A percentile compares a stretch with the other conserved stretches of the same genome.
These are phyloP conservation scores for Apiospora aurea DNA, from an alignment of 2,329 filamentous ascomycete species.

Conservation along the genomic window DNA sequence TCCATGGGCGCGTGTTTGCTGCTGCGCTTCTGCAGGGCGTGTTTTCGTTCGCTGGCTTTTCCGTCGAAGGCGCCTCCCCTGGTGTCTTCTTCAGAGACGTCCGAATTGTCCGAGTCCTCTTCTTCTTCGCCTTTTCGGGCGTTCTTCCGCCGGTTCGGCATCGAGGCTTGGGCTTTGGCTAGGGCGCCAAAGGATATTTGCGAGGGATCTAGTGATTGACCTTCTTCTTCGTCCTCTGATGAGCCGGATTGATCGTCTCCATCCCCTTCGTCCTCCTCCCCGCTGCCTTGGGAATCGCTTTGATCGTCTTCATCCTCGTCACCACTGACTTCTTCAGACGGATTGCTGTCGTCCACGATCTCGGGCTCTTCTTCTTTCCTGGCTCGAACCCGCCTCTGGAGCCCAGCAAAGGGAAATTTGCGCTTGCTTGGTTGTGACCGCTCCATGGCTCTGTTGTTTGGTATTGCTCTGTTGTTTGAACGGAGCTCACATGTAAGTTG, in stretches of 20 bases:
- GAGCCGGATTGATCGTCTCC: constrained; percentile 28
- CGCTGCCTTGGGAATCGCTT: constrained; percentile 37
- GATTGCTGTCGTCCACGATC: constrained; percentile 43
- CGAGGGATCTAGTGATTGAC: constrained; percentile 51
- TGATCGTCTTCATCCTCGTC: constrained; percentile 40
- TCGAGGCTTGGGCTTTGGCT: constrained; percentile 80
- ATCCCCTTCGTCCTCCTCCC: constrained; percentile 42
- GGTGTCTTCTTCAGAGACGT: constrained; percentile 47
- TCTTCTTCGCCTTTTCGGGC: constrained; percentile 38
- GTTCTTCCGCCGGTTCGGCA: constrained; percentile 50
- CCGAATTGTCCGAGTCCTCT: constrained; percentile 32
- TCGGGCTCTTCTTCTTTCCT: constrained; percentile 51
- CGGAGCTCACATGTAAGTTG: neutral
- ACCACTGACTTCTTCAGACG: constrained; percentile 35
- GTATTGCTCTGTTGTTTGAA: neutral
- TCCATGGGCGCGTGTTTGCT: constrained; percentile 92
- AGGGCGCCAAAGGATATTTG: constrained; percentile 89
- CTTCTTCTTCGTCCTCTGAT: constrained; percentile 35
- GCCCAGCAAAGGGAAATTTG: constrained; percentile 45
- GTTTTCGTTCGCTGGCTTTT: constrained; percentile 32
- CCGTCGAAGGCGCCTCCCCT: constrained; percentile 47
- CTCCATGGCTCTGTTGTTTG: constrained; percentile 32
- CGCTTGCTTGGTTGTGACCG: constrained; percentile 45
- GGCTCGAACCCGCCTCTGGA: constrained; percentile 53
- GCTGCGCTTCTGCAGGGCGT: constrained; percentile 53